Percentiles rank a stretch among this genome's conserved stretches.
These are phyloP conservation scores for Fusarium subtropicale DNA, from an alignment of 2,329 filamentous ascomycete species.

Conservation along the genomic window DNA sequence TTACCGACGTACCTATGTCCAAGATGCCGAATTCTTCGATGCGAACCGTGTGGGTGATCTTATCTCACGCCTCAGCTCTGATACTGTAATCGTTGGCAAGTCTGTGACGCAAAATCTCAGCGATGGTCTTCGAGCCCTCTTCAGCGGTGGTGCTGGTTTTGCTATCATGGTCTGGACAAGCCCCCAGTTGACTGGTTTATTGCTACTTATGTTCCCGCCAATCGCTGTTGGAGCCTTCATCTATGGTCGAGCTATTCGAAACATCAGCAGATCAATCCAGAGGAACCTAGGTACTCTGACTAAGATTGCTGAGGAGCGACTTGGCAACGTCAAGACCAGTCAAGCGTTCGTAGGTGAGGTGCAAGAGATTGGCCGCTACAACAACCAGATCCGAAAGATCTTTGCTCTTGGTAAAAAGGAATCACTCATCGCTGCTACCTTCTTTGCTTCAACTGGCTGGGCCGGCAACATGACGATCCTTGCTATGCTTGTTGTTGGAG, in stretches of 20 bases:
- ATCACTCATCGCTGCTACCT: conserved; percentile 88
- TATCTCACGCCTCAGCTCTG: conserved; percentile 93
- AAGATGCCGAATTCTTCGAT: conserved; percentile 99
- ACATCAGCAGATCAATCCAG: conserved; percentile 91
- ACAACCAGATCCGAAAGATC: conserved; percentile 89
- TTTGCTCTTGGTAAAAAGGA: conserved; percentile 90
- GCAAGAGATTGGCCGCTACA: conserved; percentile 91
- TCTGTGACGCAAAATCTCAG: conserved; percentile 98
- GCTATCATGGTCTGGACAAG: conserved; percentile 96
- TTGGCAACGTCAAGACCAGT: conserved; percentile 95
- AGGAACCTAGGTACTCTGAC: conserved; percentile 92
- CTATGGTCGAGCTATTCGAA: conserved; percentile 89
- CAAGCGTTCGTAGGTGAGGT: conserved; percentile 96
- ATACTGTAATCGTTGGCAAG: conserved; percentile 98
- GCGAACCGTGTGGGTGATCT: conserved; percentile 96
- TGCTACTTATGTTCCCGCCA: conserved; percentile 89
- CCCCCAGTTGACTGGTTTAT: conserved; percentile 86
- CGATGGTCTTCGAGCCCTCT: conserved; percentile 89
- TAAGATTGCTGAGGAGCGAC: conserved; percentile 97
- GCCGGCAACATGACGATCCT: conserved; percentile 97
- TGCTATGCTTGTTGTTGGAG: conserved; percentile 88
- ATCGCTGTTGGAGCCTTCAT: conserved; percentile 91
- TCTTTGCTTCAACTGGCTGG: conserved; percentile 88
- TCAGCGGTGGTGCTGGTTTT: conserved; percentile 91
- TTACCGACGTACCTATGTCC: conserved; percentile 92